phyloP scores from a whole-genome alignment of 805 yeast genomes.

The Candida silvicultrix region DNA sequence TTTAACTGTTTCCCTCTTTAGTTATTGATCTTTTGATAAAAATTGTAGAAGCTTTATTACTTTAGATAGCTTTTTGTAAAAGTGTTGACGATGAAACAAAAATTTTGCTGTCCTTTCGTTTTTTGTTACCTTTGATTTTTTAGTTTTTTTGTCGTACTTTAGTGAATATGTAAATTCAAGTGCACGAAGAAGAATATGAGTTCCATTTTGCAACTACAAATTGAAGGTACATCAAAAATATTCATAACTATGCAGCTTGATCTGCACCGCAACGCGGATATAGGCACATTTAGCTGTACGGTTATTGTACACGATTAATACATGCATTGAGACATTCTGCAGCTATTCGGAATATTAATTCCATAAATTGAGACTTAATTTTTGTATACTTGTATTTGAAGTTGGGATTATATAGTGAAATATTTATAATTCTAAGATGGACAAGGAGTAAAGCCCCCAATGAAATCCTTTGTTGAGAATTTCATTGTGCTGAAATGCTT shows the following conservation, averaged over 20 bases:
- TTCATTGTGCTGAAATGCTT: too few relatives aligned
- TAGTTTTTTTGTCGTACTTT: neutral
- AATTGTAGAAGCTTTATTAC: too few relatives aligned
- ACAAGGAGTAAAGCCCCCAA: too few relatives aligned
- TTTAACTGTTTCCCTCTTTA: neutral
- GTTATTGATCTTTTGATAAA: too few relatives aligned
- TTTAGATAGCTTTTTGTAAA: neutral
- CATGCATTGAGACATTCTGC: too few relatives aligned
- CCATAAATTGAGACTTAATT: neutral
- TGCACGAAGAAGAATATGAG: neutral
- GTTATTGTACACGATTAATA: too few relatives aligned
- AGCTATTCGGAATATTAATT: neutral
- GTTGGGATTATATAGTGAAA: too few relatives aligned
- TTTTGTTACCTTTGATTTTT: neutral
- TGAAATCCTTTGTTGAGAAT: too few relatives aligned
- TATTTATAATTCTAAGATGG: too few relatives aligned
- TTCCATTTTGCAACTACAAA: neutral
- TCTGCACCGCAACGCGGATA: neutral
- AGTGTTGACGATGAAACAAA: neutral
- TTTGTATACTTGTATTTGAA: too few relatives aligned
- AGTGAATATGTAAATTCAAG: neutral
- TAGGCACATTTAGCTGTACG: neutral
- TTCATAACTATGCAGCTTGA: neutral
- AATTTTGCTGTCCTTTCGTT: neutral
- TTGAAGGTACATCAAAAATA: neutral